Percentiles rank a stretch among this genome's conserved stretches.
phyloP scores from a whole-genome alignment of 495 filamentous ascomycete species.

The Lindgomyces ingoldianus region DNA sequence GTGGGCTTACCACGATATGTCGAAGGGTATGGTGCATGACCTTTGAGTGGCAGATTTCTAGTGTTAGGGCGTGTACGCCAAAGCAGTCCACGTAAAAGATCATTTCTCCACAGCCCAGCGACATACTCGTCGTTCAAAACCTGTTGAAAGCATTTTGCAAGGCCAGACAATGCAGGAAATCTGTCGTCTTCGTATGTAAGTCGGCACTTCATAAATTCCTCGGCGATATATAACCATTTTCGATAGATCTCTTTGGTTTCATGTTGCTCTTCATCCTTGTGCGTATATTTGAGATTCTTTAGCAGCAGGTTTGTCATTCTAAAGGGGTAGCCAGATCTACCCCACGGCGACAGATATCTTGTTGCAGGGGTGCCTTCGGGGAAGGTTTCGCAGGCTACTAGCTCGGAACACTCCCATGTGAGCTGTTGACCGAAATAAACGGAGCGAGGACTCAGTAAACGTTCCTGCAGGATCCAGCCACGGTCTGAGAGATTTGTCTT shows the following conservation, averaged over 20 bases:
- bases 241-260: background rate
- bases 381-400: conserved; percentile 4
- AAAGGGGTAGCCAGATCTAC: background rate
- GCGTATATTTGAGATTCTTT: background rate
- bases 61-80: background rate
- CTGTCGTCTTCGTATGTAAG: conserved; percentile 3
- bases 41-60: background rate
- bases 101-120: conserved; percentile 23
- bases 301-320: background rate
- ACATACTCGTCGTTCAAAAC: conserved; percentile 8
- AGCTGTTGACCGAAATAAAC: conserved; percentile 14
- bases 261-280: too few relatives aligned
- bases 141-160: conserved; percentile 28
- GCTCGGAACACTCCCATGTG: conserved; percentile 11
- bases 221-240: conserved; percentile 2
- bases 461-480: conserved; percentile 26
- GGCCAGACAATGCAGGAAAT: conserved; percentile 40
- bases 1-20: background rate
- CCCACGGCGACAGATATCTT: background rate
- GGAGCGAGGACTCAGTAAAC: conserved; percentile 6
- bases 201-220: background rate
- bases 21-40: background rate
- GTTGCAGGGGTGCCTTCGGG: background rate
- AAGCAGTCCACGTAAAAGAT: conserved; percentile 1
- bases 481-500: background rate